phyloP scores from a whole-genome alignment of 164 flowering plant genomes.

The Piper longum region DNA sequence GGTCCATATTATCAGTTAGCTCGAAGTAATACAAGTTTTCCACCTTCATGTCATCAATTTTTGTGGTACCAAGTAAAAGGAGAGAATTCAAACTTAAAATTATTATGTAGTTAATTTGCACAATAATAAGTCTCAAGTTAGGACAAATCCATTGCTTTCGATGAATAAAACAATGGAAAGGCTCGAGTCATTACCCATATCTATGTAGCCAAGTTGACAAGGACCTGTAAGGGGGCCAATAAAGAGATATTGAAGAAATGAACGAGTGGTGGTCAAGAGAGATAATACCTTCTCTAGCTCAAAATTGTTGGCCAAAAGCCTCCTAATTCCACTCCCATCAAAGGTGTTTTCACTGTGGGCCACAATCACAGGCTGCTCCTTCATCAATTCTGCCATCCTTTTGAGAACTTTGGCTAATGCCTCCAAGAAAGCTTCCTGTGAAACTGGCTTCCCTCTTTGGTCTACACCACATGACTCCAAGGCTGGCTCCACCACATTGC shows the following conservation, averaged over 20 bases:
- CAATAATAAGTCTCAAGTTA: too few relatives aligned
- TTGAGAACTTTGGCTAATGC: slow-evolving; percentile 42
- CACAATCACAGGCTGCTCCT: slow-evolving; percentile 81
- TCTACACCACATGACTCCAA: slow-evolving; percentile 18
- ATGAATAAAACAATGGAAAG: background rate
- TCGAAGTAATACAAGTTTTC: too few relatives aligned
- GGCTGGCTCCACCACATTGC: slow-evolving; percentile 66
- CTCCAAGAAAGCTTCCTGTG: slow-evolving; percentile 49
- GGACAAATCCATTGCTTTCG: too few relatives aligned
- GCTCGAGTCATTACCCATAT: too few relatives aligned
- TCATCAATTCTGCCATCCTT: slow-evolving; percentile 36
- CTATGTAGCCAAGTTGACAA: background rate
- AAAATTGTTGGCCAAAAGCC: slow-evolving; percentile 63
- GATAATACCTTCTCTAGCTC: slow-evolving; percentile 68
- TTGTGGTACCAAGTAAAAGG: too few relatives aligned
- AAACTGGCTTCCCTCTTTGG: slow-evolving; percentile 18
- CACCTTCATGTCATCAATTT: too few relatives aligned
- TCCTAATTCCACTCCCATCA: slow-evolving; percentile 73
- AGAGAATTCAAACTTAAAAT: too few relatives aligned
- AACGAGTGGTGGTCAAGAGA: background rate
- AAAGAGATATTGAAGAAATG: background rate
- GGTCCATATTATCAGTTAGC: too few relatives aligned
- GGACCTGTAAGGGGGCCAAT: background rate
- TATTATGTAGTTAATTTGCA: too few relatives aligned
- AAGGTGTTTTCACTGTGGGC: slow-evolving; percentile 82